Evolutionary conservation across 148 eudicot genomes (phyloP), one percentile per base, ranked within the genome.

Genomic region (Camellia granthamiana): DNA sequence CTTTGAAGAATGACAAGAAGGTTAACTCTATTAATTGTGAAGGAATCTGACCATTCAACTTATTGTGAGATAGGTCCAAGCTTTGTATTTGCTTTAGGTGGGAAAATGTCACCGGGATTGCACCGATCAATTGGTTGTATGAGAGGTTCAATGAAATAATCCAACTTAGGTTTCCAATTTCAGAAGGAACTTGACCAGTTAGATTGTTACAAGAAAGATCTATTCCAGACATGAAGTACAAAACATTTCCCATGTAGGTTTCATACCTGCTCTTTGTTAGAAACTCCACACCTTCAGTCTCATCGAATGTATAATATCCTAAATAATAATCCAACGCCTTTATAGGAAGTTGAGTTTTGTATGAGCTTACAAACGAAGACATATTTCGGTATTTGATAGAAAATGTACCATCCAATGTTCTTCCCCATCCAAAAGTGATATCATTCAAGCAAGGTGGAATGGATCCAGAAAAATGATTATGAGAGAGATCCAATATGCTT

Each of bases 141-240:
- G 65, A 62, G 23, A 62, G 23, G 65, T 62, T 62, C 21, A 62
- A 8, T 0, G 65, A 2, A 3, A 16, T 67, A 43, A 81, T 67
- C 30, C 79, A 58, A 43, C 69, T 75, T 43, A 81, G 14, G 56
- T 73, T 69, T 21, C 83, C 83, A 12, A 81, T 67, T 58, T 58
- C 61, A 9, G 61, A 58, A 58, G 61, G 61, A 14, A 58, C 12
- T 58, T 11, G 61, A 58, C 79, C 76, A 5, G 44, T 62, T 51
- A 69, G 60, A 12, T 69, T 59, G 62, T 76, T 76, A 51, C 65
- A 69, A 12, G 83, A 81, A 60, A 81, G 61, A 69, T 81, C 83
- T 55, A 81, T 12, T n/a, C 83, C 83, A 18, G 83, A 81, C 83
- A 81, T 76, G 76, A 75, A 69, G 56, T 81, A 60, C 56, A 81